Evolutionary conservation across 1,284 basidiomycete genomes (phyloP).

Genomic region (Apiotrichum siamense): DNA sequence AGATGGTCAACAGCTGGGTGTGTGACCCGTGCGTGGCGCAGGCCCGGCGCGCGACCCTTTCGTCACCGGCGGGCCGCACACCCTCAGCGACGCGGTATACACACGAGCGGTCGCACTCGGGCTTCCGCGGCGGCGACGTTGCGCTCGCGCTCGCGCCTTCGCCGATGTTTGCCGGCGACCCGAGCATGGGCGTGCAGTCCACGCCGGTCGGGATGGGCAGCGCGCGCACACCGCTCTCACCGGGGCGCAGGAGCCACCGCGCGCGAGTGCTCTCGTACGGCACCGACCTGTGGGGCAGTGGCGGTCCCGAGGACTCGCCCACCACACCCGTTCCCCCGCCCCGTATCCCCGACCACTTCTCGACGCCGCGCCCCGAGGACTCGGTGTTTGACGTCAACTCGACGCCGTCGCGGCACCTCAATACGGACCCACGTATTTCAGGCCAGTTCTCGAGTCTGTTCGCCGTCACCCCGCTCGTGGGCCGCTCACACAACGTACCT

Average conservation of each 20-base stretch:
- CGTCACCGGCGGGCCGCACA: slow-evolving; percentile 23
- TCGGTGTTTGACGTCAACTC: slow-evolving; percentile 42
- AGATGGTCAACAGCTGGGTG: slow-evolving; percentile 31
- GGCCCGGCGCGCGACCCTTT: slow-evolving; percentile 19
- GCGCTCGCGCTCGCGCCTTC: slow-evolving; percentile 42
- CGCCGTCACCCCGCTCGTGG: slow-evolving; percentile 37
- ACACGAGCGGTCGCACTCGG: slow-evolving; percentile 30
- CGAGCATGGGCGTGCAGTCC: slow-evolving; percentile 4
- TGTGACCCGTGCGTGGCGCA: slow-evolving; percentile 30
- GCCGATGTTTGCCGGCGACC: slow-evolving; percentile 33
- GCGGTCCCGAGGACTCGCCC: slow-evolving; percentile 29
- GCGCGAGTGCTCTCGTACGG: slow-evolving; percentile 40
- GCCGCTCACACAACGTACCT: slow-evolving; percentile 29
- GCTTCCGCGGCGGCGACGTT: slow-evolving; percentile 32
- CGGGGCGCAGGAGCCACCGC: slow-evolving; percentile 22
- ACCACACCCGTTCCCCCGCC: slow-evolving; percentile 33
- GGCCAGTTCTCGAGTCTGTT: slow-evolving; percentile 37
- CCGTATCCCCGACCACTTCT: slow-evolving; percentile 25
- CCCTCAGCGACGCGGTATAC: slow-evolving; percentile 11
- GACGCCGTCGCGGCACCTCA: slow-evolving; percentile 42
- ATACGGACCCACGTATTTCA: slow-evolving; percentile 23
- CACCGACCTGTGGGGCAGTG: slow-evolving; percentile 36
- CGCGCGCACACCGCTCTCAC: slow-evolving; percentile 20
- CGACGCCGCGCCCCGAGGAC: slow-evolving; percentile 40
- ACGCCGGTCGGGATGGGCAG: slow-evolving; percentile 9